Evolutionary conservation across 1,139 yeast genomes (phyloP).

Genomic region (Hyphopichia burtonii): DNA sequence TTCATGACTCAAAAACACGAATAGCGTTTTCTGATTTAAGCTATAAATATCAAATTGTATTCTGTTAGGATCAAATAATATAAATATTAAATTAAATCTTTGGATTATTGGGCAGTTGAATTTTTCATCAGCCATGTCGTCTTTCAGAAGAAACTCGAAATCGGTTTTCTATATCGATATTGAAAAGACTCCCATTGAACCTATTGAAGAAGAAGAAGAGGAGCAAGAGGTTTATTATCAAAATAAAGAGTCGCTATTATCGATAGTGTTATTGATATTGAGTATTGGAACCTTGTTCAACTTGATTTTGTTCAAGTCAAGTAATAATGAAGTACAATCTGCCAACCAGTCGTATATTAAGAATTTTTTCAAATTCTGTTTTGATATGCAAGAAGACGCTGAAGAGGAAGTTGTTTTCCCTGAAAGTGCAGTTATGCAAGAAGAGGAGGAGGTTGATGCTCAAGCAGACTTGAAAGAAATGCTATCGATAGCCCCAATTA

Average conservation of each 20-base stretch:
- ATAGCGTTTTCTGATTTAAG: background rate
- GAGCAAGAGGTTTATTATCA: background rate
- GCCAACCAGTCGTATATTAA: background rate
- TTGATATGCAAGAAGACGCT: too few species aligned
- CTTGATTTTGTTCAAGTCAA: slow-evolving; percentile 5
- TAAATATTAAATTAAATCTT: too few species aligned
- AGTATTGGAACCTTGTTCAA: slow-evolving; percentile 5
- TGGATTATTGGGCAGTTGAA: too few species aligned
- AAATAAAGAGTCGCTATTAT: slow-evolving; percentile 1
- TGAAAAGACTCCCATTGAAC: slow-evolving; percentile 9
- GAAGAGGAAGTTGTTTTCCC: too few species aligned
- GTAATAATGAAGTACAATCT: too few species aligned
- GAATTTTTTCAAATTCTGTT: background rate
- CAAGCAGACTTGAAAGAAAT: slow-evolving; percentile 29
- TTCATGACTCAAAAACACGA: background rate
- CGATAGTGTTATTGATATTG: slow-evolving; percentile 4
- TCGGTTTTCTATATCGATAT: slow-evolving; percentile 17
- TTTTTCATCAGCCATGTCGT: too few species aligned
- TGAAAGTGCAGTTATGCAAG: too few species aligned
- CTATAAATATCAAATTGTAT: too few species aligned
- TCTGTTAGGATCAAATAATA: too few species aligned
- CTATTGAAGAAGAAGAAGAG: background rate
- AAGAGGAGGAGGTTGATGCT: slow-evolving; percentile 8
- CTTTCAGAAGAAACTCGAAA: slow-evolving; percentile 2
- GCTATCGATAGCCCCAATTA: slow-evolving; percentile 26